These are phyloP conservation scores for Stagonosporopsis cucurbitacearum DNA, from an alignment of 2,329 filamentous ascomycete genomes.

Conservation along the genomic window DNA sequence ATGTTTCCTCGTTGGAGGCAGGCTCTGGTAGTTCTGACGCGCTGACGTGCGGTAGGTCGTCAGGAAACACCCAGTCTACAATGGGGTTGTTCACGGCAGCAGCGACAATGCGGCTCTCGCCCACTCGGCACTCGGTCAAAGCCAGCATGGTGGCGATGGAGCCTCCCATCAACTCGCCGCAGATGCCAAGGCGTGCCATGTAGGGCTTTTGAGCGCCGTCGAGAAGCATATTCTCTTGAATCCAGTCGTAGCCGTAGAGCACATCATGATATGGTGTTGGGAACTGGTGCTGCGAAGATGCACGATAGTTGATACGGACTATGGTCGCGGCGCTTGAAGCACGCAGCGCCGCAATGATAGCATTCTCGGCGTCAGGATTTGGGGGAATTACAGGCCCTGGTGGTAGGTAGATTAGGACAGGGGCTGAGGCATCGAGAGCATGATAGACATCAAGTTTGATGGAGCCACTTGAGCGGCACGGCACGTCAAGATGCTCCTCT, in stretches of 20 bases:
- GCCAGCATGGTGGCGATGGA: constrained; percentile 57
- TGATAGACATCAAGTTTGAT: constrained; percentile 51
- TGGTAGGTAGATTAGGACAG: constrained; percentile 53
- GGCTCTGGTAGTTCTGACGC: constrained; percentile 39
- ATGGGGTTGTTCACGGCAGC: constrained; percentile 57
- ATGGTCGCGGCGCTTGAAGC: constrained; percentile 49
- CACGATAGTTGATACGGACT: constrained; percentile 56
- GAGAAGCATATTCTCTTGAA: constrained; percentile 47
- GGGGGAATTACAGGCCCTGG: constrained; percentile 48
- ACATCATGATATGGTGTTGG: constrained; percentile 58
- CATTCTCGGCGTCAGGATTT: constrained; percentile 35
- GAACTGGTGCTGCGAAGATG: constrained; percentile 45
- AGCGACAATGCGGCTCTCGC: constrained; percentile 51
- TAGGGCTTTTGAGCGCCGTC: constrained; percentile 28
- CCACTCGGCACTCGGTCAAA: constrained; percentile 56
- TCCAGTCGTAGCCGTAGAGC: constrained; percentile 56
- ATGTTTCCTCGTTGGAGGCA: constrained; percentile 37
- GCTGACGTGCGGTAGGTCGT: constrained; percentile 34
- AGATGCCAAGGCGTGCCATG: constrained; percentile 51
- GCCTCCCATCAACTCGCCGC: constrained; percentile 57
- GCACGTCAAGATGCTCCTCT: constrained; percentile 43
- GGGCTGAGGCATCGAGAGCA: constrained; percentile 35
- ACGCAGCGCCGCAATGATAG: constrained; percentile 45
- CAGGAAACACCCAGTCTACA: constrained; percentile 56
- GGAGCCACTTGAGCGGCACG: constrained; percentile 52